Evolutionary conservation across 495 filamentous ascomycete genomes (phyloP), one percentile per base, ranked within the genome.

Genomic region (Talaromyces thailandensis): DNA sequence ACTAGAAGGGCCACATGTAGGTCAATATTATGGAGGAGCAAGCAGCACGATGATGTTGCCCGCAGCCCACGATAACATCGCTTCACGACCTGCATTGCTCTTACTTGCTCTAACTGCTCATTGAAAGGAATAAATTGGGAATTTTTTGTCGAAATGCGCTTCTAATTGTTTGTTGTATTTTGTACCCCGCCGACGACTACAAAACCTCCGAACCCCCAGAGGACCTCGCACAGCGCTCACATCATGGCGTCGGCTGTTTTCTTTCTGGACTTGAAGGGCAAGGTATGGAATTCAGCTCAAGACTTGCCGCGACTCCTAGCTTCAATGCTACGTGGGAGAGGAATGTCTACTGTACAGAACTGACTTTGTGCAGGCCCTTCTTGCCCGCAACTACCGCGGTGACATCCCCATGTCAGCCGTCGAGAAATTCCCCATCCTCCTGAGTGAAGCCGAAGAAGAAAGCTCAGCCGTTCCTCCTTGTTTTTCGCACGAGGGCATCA

Each of bases 321-420:
- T 60, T 24, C 48, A 31, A 40, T 55, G 18, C 28, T 32, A 21
- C n/a, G 14, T 40, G 35, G 11, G 35, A 16, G 9, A 14, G 12
- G 1, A 4, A 40, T 40, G 12, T 40, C 9, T 16, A 4, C 35
- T 37, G 35, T 35, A 11, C 35, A 4, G 35, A 40, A 40, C 35
- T 40, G 35, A 40, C 23, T 11, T 60, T 52, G 45, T 32, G 21
- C 73, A 96, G 92, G 97, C 95, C 80, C 93, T 98, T 67, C 84
- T 99, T 68, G 95, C 95, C 72, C 89, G 95, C 71, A 99, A 98
- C 79, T 99, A 99, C 77, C 86, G 95, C 74, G 95, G 95, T 69
- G 95, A 99, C 71, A 96, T 99, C 69, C 95, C 95, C 73, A 98
- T 99, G 95, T 95, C 92, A 61, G 95, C 95, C 51, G 95, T 98